A percentile compares a stretch with the other conserved stretches of the same genome.
Conservation (phyloP, 371 early-diverging fungal species). For the Mortierella polycephala region DNA sequence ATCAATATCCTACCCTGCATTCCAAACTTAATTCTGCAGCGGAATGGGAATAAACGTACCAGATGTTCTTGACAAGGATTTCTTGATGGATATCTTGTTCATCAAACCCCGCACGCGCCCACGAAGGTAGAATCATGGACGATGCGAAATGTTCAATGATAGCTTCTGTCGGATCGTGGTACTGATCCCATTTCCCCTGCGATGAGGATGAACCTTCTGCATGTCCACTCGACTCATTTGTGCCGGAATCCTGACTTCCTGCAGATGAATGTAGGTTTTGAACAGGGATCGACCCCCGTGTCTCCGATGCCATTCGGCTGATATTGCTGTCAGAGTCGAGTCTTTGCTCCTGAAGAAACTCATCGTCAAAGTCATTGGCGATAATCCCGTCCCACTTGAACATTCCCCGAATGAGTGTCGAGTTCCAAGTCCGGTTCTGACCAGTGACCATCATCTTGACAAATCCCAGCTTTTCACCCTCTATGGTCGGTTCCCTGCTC, state of each 20-base stretch:
- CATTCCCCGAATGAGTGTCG: conserved; percentile 23
- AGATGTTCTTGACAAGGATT: conserved; percentile 45
- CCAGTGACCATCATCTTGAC: conserved; percentile 41
- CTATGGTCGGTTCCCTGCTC: conserved; percentile 27
- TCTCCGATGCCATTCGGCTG: background rate
- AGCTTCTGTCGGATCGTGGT: conserved; percentile 7
- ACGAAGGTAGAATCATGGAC: conserved; percentile 36
- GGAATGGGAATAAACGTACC: conserved; percentile 11
- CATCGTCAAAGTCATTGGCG: conserved; percentile 44
- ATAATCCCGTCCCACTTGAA: conserved; percentile 41
- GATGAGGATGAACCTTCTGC: background rate
- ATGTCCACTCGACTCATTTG: conserved; percentile 7
- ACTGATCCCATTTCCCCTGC: conserved; percentile 8
- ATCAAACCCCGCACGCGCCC: conserved; percentile 43
- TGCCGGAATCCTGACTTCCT: background rate
- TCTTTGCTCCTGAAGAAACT: conserved; percentile 25
- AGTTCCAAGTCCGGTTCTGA: conserved; percentile 17
- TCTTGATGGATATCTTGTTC: conserved; percentile 37
- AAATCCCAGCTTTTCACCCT: conserved; percentile 36
- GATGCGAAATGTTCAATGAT: conserved; percentile 36
- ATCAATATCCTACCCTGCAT: too few relatives aligned
- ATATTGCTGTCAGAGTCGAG: background rate
- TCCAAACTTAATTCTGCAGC: background rate
- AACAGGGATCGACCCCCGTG: background rate
- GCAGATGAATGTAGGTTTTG: background rate